Conservation (phyloP, 2,329 filamentous ascomycete species). For the Chalaropsis thielavioides region DNA sequence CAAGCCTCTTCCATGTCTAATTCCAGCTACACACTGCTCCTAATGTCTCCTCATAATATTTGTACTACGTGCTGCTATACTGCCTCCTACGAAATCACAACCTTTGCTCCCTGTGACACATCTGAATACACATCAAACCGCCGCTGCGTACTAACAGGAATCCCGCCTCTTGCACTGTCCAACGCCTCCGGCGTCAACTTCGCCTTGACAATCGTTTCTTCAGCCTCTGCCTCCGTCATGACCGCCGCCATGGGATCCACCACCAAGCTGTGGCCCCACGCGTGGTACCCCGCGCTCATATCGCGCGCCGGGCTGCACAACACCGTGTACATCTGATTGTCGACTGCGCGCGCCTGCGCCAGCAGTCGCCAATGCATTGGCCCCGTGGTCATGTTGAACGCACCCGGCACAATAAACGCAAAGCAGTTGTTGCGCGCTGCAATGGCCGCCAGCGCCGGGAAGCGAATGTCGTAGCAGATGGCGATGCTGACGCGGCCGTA, state of each 20-base stretch:
- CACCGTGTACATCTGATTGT: conserved; percentile 89
- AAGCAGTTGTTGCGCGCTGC: conserved; percentile 80
- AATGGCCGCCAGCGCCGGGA: conserved; percentile 83
- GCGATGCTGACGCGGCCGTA: conserved; percentile 79
- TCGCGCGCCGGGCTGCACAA: conserved; percentile 85
- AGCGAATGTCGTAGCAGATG: conserved; percentile 96
- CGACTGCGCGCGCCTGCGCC: conserved; percentile 68
- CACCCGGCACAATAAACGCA: conserved; percentile 81
- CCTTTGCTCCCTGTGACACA: conserved; percentile 30
- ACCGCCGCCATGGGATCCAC: conserved; percentile 77
- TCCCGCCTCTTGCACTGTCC: conserved; percentile 61
- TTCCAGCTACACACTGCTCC: not conserved
- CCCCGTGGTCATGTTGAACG: conserved; percentile 90
- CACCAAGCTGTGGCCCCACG: conserved; percentile 83
- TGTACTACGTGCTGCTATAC: not conserved
- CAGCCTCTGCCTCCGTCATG: conserved; percentile 63
- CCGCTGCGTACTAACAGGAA: conserved; percentile 72
- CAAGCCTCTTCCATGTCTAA: not conserved
- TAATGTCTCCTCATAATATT: not conserved
- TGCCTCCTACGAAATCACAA: conserved; percentile 9
- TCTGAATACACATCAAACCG: conserved; percentile 94
- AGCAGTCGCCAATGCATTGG: conserved; percentile 81
- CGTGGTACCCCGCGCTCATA: conserved; percentile 61
- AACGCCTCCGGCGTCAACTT: conserved; percentile 56
- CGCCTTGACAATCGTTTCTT: conserved; percentile 59